Evolutionary conservation across 495 filamentous ascomycete species (phyloP).

Genomic region (Cetradonia linearis): DNA sequence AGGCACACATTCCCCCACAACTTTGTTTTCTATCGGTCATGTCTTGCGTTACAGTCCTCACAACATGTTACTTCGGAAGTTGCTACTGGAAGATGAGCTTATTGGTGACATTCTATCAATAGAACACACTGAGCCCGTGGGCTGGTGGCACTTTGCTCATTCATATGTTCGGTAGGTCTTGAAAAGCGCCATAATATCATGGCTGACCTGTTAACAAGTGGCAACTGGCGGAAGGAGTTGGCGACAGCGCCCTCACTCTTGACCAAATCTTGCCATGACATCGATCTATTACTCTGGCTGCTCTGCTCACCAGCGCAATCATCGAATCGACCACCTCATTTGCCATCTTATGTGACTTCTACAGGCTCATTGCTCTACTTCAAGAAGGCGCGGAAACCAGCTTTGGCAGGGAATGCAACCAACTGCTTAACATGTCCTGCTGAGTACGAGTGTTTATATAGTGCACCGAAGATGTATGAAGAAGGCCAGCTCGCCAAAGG

Average conservation of each 20-base stretch:
- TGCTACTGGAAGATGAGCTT: constrained; percentile 55
- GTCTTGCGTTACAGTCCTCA: constrained; percentile 81
- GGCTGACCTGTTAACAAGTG: constrained; percentile 30
- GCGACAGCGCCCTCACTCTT: constrained; percentile 65
- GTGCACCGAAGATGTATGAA: constrained; percentile 68
- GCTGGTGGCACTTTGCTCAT: constrained; percentile 94
- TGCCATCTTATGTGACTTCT: constrained; percentile 63
- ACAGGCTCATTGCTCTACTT: constrained; percentile 67
- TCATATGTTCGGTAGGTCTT: constrained; percentile 64
- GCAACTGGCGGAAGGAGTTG: constrained; percentile 78
- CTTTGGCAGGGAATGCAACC: constrained; percentile 60
- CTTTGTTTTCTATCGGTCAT: constrained; percentile 72
- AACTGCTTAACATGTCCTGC: constrained; percentile 77
- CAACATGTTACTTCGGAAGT: constrained; percentile 70
- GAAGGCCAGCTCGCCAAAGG: constrained; percentile 48
- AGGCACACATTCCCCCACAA: constrained; percentile 30
- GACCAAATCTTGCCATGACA: constrained; percentile 91
- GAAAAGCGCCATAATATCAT: background rate
- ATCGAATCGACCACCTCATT: constrained; percentile 45
- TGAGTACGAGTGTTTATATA: constrained; percentile 68
- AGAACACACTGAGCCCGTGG: constrained; percentile 87
- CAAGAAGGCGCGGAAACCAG: constrained; percentile 60
- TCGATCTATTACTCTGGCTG: constrained; percentile 86
- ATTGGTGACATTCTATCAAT: constrained; percentile 83
- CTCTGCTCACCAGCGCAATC: constrained; percentile 52